Evolutionary conservation across 2,329 filamentous ascomycete species (phyloP).

Genomic region (Clarireedia paspali): DNA sequence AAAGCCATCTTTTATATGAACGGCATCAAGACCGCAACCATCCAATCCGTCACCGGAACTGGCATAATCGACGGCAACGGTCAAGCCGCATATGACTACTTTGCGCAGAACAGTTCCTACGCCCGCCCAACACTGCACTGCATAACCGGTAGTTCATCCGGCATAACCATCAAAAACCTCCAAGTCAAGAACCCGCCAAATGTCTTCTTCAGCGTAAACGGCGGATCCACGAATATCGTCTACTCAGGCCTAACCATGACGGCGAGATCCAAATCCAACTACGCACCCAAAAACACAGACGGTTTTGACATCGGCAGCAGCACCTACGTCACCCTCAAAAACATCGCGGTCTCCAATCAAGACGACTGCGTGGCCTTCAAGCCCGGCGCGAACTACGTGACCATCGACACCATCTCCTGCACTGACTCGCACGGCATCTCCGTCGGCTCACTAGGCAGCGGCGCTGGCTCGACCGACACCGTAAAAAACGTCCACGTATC

Average conservation of each 20-base stretch:
- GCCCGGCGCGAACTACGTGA: constrained; percentile 40
- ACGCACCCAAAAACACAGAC: constrained; percentile 45
- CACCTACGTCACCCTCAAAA: constrained; percentile 40
- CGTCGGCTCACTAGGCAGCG: constrained; percentile 38
- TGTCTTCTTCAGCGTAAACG: constrained; percentile 36
- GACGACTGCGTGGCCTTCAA: constrained; percentile 53
- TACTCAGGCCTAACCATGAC: constrained; percentile 34
- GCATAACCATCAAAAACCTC: constrained; percentile 33
- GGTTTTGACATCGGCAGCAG: constrained; percentile 41
- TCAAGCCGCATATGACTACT: constrained; percentile 35
- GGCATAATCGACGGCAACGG: constrained; percentile 43
- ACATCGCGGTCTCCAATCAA: constrained; percentile 46
- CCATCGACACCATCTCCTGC: constrained; percentile 36
- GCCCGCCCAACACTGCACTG: constrained; percentile 35
- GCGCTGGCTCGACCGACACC: constrained; percentile 28
- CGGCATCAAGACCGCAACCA: constrained; percentile 32
- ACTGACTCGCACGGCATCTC: constrained; percentile 40
- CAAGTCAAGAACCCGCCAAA: constrained; percentile 37
- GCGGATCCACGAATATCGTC: constrained; percentile 29
- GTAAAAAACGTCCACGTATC: constrained; percentile 37
- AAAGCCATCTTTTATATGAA: constrained; percentile 34
- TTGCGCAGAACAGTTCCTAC: constrained; percentile 33
- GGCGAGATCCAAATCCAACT: constrained; percentile 32
- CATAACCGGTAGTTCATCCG: constrained; percentile 31
- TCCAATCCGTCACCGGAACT: constrained; percentile 33